Base-by-base conservation (phyloP, 768 basidiomycete genomes). In the Leccinum longicurvipes region DNA sequence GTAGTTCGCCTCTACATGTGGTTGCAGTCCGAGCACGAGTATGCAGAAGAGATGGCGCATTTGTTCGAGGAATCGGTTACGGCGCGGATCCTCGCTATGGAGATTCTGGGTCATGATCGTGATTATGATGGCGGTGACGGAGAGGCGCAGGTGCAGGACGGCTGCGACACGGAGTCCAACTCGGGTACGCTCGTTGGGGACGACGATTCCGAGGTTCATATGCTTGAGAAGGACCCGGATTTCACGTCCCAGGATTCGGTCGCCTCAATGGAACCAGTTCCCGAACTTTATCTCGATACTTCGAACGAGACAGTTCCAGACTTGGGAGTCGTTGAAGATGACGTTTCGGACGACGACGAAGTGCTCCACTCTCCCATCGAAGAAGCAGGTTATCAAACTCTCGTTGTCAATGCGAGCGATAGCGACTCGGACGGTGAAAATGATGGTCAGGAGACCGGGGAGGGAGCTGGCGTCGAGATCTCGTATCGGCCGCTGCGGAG, bases 11-110 rank as follows among this genome's bases (percentile, higher is more conserved):
- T 74, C 12, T 60, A 65, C 55, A 63, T 64, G 62, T 73, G 72
- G 72, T 59, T 73, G 29, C 68, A 67, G 59, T 67, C 67, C 11
- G 65, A 65, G 34, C 62, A 67, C 36, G 72, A 64, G 39, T 72
- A 68, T 52, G 68, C 69, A 19, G 69, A 65, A 24, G 66, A 68
- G 49, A 61, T 71, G 63, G 54, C 57, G 48, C 65, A 67, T 39
- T 50, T 73, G n/a, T 66, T 73, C 53, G 69, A 72, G 27, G 69
- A 68, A 39, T 67, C 70, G n/a, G 58, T 69, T 27, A 68, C 70
- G 6, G 63, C 69, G 23, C 47, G 62, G 51, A 60, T 60, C 19
- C 61, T 73, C 17, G 72, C 72, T n/a, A 55, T 39, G 53, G 70
- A 73, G 48, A 72, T 73, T 46, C 23, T 64, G 14, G 58, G 48